phyloP scores from a whole-genome alignment of 2,329 filamentous ascomycete species.

The Fusarium scirpi region DNA sequence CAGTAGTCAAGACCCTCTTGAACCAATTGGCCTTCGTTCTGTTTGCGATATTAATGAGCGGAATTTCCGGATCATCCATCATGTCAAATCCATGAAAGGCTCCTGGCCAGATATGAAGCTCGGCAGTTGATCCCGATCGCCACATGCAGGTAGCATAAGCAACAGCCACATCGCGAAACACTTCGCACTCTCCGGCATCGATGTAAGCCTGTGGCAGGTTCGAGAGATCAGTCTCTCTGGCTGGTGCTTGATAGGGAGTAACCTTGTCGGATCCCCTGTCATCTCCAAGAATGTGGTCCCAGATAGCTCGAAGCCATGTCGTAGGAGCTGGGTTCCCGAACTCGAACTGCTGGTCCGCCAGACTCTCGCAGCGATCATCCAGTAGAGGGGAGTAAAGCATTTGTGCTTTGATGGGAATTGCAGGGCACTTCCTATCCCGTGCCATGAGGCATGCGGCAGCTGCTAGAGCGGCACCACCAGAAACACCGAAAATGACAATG shows the following conservation, averaged over 20 bases:
- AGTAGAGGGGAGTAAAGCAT: constrained; percentile 13
- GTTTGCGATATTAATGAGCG: constrained; percentile 2
- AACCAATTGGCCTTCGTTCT: constrained; percentile 4
- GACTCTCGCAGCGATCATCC: constrained; percentile 9
- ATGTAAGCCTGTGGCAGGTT: neutral
- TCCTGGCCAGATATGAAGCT: constrained; percentile 16
- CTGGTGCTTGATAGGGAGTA: neutral
- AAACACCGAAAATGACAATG: constrained; percentile 3
- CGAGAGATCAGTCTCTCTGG: neutral
- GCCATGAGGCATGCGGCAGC: constrained; percentile 16
- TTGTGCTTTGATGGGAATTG: constrained; percentile 3
- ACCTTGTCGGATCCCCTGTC: neutral
- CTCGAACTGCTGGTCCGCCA: constrained; percentile 14
- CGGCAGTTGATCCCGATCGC: constrained; percentile 5
- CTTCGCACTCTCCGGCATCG: constrained; percentile 9
- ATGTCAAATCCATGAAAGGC: constrained; percentile 13
- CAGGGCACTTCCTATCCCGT: neutral
- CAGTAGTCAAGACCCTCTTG: neutral
- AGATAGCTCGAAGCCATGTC: constrained; percentile 9
- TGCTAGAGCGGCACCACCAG: constrained; percentile 10
- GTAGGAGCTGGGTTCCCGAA: constrained; percentile 8
- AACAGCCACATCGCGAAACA: constrained; percentile 5
- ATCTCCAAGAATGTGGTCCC: constrained; percentile 18
- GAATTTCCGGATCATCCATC: constrained; percentile 2
- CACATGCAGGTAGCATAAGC: constrained; percentile 7